Evolutionary conservation across 305 asterid species (phyloP).

Genomic region (Fraxinus sp.): DNA sequence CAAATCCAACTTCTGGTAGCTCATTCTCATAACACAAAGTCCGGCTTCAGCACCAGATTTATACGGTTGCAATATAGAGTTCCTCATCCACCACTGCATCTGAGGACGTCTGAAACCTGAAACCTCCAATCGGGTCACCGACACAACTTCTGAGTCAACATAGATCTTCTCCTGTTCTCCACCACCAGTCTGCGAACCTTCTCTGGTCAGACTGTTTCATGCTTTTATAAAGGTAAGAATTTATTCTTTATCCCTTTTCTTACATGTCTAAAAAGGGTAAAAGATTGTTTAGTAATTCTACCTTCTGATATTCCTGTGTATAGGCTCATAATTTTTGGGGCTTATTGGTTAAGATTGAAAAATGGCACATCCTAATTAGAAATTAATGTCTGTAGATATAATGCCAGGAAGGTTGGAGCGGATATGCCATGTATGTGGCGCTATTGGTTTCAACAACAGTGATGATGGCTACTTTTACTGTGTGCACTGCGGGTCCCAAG

Average conservation of each 20-base stretch:
- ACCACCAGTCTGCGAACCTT: not conserved
- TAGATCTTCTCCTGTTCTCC: not conserved
- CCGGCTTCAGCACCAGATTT: not conserved
- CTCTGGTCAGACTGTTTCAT: not conserved
- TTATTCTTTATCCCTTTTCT: not conserved
- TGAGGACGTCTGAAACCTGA: not conserved
- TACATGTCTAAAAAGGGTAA: not conserved
- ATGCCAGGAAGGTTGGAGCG: constrained; percentile 37
- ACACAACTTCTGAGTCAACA: not conserved
- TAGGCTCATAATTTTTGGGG: not conserved
- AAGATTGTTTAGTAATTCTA: not conserved
- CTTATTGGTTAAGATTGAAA: not conserved
- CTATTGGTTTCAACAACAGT: constrained; percentile 31
- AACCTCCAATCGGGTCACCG: not conserved
- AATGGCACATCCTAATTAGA: not conserved
- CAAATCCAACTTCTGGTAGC: not conserved
- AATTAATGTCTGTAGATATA: not conserved
- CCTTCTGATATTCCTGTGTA: not conserved
- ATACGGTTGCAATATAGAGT: not conserved
- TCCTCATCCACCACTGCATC: not conserved
- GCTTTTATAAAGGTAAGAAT: not conserved
- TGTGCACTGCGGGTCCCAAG: constrained; percentile 50
- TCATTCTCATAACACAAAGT: not conserved
- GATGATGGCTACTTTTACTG: constrained; percentile 68
- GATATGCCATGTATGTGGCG: constrained; percentile 50